A percentile compares a stretch with the other conserved stretches of the same genome.
Evolutionary conservation across 176 grass and related monocot genomes (phyloP).

Genomic region (Musa itinerans): DNA sequence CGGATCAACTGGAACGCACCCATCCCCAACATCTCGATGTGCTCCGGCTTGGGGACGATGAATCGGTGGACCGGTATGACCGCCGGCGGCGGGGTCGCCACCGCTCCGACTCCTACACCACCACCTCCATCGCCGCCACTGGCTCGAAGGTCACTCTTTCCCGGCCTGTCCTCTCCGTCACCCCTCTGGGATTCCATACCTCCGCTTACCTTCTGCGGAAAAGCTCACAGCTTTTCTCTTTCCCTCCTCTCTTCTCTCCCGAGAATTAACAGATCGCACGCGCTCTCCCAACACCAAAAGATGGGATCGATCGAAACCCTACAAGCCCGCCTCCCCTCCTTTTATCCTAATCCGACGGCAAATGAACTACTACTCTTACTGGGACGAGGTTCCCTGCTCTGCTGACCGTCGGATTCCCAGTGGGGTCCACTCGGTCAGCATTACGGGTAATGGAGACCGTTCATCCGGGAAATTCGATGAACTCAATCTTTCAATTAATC

Average conservation of each 20-base stretch:
- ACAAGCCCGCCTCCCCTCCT: neutral
- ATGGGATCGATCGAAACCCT: neutral
- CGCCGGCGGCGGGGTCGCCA: neutral
- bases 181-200: neutral
- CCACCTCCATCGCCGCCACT: neutral
- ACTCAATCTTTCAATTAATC: neutral
- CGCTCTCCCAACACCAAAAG: neutral
- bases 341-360: neutral
- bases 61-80: neutral
- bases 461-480: neutral
- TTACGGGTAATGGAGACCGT: no score
- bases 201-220: neutral
- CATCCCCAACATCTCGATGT: neutral
- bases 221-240: neutral
- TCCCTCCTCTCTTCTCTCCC: neutral
- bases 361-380: neutral
- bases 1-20: neutral
- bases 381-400: neutral
- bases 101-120: no score
- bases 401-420: neutral
- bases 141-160: neutral
- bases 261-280: neutral
- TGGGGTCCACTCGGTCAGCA: neutral
- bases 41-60: constrained; percentile 8
- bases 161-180: neutral